These are phyloP conservation scores for Larix kaempferi DNA, from an alignment of 75 land plant genomes.

Conservation along the genomic window DNA sequence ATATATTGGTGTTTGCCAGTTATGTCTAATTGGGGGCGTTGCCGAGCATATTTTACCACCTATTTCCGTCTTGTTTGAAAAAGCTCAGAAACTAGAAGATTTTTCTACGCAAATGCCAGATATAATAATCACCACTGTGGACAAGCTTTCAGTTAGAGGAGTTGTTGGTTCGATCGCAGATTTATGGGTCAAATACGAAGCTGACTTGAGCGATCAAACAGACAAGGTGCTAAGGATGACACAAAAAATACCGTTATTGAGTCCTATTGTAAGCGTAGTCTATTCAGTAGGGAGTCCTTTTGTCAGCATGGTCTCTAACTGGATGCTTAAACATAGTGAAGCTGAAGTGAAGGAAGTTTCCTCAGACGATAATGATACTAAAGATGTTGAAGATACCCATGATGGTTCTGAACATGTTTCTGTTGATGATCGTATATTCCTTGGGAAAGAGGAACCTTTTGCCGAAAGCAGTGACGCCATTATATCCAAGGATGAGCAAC, in stretches of 20 bases:
- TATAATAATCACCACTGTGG: neutral
- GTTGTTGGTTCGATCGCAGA: constrained; percentile 5
- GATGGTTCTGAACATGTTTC: neutral
- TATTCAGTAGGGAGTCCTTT: neutral
- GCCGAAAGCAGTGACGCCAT: neutral
- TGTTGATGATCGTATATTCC: neutral
- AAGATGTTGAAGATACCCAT: neutral
- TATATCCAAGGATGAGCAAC: neutral
- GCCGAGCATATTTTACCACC: neutral
- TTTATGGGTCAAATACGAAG: constrained; percentile 9
- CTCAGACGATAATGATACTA: neutral
- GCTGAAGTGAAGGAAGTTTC: constrained; percentile 6
- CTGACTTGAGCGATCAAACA: neutral
- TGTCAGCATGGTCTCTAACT: constrained; percentile 2
- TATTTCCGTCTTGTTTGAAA: neutral
- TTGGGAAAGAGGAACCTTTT: neutral
- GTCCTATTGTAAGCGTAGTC: neutral
- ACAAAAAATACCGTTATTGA: constrained; percentile 5
- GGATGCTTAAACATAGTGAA: constrained; percentile 8
- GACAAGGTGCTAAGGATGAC: neutral
- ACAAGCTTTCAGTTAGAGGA: constrained; percentile 8
- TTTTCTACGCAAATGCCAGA: constrained; percentile 4
- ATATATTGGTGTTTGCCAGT: neutral
- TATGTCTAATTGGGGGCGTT: neutral
- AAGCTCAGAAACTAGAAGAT: constrained; percentile 4